A percentile compares a stretch with the other conserved stretches of the same genome.
phyloP scores from a whole-genome alignment of 1,284 basidiomycete genomes.

The Uromyces viciae-fabae region DNA sequence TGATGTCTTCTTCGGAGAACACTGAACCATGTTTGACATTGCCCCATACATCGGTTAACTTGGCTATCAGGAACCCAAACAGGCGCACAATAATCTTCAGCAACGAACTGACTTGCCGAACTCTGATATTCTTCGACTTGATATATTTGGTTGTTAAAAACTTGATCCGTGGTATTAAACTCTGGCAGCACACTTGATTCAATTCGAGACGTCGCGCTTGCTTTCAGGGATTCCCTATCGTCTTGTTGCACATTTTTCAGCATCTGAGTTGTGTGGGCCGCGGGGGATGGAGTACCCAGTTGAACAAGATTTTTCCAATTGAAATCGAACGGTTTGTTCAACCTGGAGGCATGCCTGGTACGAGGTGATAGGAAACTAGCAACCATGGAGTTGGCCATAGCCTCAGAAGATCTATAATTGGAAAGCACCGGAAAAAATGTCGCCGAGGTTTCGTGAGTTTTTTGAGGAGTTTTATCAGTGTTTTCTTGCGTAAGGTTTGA shows the following conservation, averaged over 20 bases:
- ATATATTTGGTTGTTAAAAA: background rate
- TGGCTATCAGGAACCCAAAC: conserved; percentile 86
- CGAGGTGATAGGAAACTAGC: conserved; percentile 10
- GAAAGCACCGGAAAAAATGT: conserved; percentile 13
- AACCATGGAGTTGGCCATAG: background rate
- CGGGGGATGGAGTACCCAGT: background rate
- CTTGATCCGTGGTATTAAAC: background rate
- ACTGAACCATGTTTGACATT: conserved; percentile 69
- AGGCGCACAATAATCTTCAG: conserved; percentile 84
- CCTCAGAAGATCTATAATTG: conserved; percentile 12
- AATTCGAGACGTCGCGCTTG: background rate
- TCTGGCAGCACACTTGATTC: background rate
- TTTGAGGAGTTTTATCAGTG: conserved; percentile 30
- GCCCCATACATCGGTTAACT: conserved; percentile 72
- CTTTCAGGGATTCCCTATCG: background rate
- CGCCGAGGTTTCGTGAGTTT: background rate
- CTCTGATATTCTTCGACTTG: background rate
- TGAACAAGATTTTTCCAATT: conserved; percentile 10
- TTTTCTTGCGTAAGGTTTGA: background rate
- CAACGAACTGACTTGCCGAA: conserved; percentile 51
- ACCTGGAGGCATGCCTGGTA: background rate
- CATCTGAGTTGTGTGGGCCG: conserved; percentile 11
- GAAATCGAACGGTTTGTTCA: conserved; percentile 2
- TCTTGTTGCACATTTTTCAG: conserved; percentile 16
- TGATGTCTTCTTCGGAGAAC: conserved; percentile 80